Percentiles rank a stretch among this genome's conserved stretches.
Conservation (phyloP, 75 land plant species). For the Azolla pinnata region DNA sequence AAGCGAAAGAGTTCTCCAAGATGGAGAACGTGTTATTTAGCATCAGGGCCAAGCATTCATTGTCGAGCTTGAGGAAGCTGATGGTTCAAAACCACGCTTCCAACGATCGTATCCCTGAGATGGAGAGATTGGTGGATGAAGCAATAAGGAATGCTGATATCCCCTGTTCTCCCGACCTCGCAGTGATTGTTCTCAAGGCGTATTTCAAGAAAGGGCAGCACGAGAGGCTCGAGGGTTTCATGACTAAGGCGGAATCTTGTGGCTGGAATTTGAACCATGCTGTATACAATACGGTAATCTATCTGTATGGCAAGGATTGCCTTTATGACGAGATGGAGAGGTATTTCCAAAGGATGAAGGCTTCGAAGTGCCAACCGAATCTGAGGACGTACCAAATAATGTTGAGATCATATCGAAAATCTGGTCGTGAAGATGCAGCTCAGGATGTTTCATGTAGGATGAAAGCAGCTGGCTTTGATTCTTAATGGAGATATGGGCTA, state of each 20-base stretch:
- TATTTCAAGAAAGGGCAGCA: background rate
- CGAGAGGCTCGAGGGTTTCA: background rate
- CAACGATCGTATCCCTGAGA: background rate
- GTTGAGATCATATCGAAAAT: background rate
- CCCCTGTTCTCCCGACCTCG: background rate
- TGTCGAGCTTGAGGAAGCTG: background rate
- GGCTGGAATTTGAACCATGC: background rate
- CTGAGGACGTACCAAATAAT: background rate
- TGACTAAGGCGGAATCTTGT: background rate
- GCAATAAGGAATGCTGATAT: background rate
- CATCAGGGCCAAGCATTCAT: background rate
- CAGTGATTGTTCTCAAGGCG: background rate
- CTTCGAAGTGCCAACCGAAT: background rate
- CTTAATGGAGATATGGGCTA: too few species aligned
- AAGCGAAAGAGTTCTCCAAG: background rate
- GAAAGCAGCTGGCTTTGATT: background rate
- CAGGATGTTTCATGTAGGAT: background rate
- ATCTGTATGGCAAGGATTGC: background rate
- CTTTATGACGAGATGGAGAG: background rate
- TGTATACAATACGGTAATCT: conserved; percentile 1
- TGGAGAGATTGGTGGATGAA: background rate
- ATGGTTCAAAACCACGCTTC: background rate
- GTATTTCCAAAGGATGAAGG: background rate
- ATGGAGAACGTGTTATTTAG: conserved; percentile 3
- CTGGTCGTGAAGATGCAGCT: background rate